Evolutionary conservation across 2,329 filamentous ascomycete genomes (phyloP), one percentile per base, ranked within the genome.

Genomic region (Trichoderma hamatum): DNA sequence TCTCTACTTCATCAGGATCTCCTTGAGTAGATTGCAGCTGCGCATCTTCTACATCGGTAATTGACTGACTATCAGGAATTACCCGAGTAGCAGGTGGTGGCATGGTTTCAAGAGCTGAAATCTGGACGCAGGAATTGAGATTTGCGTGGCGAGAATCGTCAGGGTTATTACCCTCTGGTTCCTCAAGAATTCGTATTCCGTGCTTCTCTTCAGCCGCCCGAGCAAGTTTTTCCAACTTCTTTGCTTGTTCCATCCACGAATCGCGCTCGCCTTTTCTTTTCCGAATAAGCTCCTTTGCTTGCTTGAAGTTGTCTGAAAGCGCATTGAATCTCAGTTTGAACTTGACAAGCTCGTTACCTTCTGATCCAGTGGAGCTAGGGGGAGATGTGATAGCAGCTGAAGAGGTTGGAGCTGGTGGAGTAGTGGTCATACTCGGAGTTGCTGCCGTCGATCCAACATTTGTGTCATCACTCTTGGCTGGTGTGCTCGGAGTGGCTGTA

Each of bases 221-320:
- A 13, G 87, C 78, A 69, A 80, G 84, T 30, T 76, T 76, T 63
- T 84, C 78, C 21, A 87, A 74, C 14, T 77, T 72, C 26, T 80
- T 80, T 5, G 82, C 82, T 66, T 85, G 82, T 6, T 78, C 75
- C 30, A 79, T 77, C 85, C 85, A 88, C 36, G 74, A 73, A 7
- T 83, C 78, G 4, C 80, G 80, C 28, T 82, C 79, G 1, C 79
- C 77, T 32, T 81, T 82, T 59, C 80, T 80, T 71, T 80, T 82
- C 36, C 76, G 74, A 10, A 83, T 76, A 9, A 78, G 76, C 14
- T 78, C 77, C 68, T 80, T 80, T 56, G 82, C 78, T 2, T 72
- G 79, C 68, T 79, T 84, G 73, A 83, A 83, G 71, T 77, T 82
- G 60, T 74, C 75, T 32, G 74, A 80, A 59, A 86, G 74, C 5